Evolutionary conservation across 371 early-diverging fungal species (phyloP), one percentile per base, ranked within the genome.

Genomic region (Mortierella sp.): DNA sequence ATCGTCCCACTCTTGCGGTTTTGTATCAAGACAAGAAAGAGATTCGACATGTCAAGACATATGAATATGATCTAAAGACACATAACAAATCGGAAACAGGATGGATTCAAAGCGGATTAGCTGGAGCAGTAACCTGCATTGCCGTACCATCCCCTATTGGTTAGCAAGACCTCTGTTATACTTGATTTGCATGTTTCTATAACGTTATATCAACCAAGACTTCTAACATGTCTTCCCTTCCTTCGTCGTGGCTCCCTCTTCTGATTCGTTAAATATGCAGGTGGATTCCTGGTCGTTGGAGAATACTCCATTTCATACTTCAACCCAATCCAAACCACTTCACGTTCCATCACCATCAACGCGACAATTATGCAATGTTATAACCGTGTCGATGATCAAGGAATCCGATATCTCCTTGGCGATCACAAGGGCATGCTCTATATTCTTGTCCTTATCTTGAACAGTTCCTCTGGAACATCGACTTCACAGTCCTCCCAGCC

Each of bases 11-110:
- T 6, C 83, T 96, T 10, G 89, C 91, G 8, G 87, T 97, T 22
- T 83, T 97, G 2, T 90, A 91, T 61, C 92, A 95, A 72, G 95
- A 96, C 71, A 82, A 89, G 26, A 83, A 89, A 43, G 88, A 87
- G 61, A 75, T 74, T 29, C 86, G 93, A 2, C 89, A 91, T 60
- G 76, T 96, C 43, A 90, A 90, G 63, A 86, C 86, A 0, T 96
- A 95, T 76, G 74, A 73, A 13, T 61, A 94, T 29, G 83, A 86
- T 58, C 45, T 89, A 4, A 76, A 82, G 17, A 84, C 84, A 43
- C 77, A 87, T 59, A 86, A 88, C 34, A 78, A 88, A 23, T 73
- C 78, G 6, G 84, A 86, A 34, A 86, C 88, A 3, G 85, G 87
- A 6, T 83, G 87, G 60, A 69, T 72, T 57, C 78, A 89, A 26